Conservation (phyloP, 2,329 filamentous ascomycete genomes). For the Claviceps capensis region DNA sequence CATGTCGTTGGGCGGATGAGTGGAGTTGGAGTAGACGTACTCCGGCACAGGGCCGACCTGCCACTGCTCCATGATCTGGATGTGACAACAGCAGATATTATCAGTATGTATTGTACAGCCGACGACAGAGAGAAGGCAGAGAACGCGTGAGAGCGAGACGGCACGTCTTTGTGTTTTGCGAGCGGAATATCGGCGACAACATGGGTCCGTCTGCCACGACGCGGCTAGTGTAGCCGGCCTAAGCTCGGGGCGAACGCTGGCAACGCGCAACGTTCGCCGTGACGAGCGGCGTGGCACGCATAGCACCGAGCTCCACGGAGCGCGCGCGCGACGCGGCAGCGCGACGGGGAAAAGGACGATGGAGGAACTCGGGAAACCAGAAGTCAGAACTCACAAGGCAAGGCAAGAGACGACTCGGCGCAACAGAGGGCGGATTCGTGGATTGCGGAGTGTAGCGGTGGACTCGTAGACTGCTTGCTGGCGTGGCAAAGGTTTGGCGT, state of each 20-base stretch:
- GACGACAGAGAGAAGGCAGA: constrained; percentile 8
- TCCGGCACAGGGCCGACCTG: constrained; percentile 47
- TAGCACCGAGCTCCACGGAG: background rate
- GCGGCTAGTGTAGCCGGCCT: constrained; percentile 10
- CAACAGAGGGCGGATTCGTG: constrained; percentile 9
- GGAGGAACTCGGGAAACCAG: background rate
- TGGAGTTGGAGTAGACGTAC: constrained; percentile 41
- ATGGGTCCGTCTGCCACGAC: constrained; percentile 11
- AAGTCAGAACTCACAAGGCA: constrained; percentile 24
- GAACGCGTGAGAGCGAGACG: constrained; percentile 1
- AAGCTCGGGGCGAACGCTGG: background rate
- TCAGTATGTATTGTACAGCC: constrained; percentile 11
- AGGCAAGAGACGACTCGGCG: constrained; percentile 13
- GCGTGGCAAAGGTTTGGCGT: constrained; percentile 8
- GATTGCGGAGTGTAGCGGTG: constrained; percentile 6
- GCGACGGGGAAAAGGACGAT: constrained; percentile 8
- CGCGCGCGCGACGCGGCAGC: constrained; percentile 1
- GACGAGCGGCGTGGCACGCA: constrained; percentile 3
- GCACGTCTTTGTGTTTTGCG: constrained; percentile 3
- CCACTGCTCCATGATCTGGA: constrained; percentile 47
- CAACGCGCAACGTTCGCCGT: constrained; percentile 8
- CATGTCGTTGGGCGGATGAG: constrained; percentile 41
- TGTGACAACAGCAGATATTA: constrained; percentile 10
- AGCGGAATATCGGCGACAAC: constrained; percentile 6
- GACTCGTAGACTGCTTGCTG: constrained; percentile 6